A percentile compares a stretch with the other conserved stretches of the same genome.
Conservation (phyloP, 148 eudicot genomes). For the Vaccinium myrtillus region DNA sequence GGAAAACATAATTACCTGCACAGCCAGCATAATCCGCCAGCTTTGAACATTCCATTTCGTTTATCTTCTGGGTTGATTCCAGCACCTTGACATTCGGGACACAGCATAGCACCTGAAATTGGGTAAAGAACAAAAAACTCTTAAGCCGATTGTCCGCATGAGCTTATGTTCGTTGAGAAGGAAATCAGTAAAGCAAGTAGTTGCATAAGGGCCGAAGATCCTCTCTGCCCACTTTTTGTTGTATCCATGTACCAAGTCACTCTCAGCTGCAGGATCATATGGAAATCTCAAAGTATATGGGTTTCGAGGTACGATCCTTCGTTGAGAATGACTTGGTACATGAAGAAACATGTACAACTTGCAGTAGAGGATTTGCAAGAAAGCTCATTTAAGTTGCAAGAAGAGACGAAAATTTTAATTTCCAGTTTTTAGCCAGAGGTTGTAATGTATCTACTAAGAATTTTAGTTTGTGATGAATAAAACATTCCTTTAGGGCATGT, state of each 20-base stretch:
- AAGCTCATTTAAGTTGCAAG: background rate
- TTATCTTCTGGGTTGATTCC: conserved; percentile 49
- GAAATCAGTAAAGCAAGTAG: background rate
- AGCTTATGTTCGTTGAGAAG: background rate
- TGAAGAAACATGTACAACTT: background rate
- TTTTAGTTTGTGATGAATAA: background rate
- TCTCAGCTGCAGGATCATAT: background rate
- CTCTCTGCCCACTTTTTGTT: background rate
- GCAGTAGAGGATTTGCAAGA: background rate
- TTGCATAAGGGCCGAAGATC: background rate
- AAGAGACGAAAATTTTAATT: background rate
- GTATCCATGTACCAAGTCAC: background rate
- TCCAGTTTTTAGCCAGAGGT: background rate
- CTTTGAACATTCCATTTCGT: conserved; percentile 50
- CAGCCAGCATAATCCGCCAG: conserved; percentile 44
- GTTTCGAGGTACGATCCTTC: background rate
- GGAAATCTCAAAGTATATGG: background rate
- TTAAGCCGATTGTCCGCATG: background rate
- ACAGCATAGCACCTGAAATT: conserved; percentile 33
- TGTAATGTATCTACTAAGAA: background rate
- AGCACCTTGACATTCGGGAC: conserved; percentile 43
- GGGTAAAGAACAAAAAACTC: background rate
- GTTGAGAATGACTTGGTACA: background rate
- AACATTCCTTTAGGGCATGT: background rate
- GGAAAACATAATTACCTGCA: conserved; percentile 27